Evolutionary conservation across 352 stramenopile species (phyloP).

Genomic region (Globisporangium splendens): DNA sequence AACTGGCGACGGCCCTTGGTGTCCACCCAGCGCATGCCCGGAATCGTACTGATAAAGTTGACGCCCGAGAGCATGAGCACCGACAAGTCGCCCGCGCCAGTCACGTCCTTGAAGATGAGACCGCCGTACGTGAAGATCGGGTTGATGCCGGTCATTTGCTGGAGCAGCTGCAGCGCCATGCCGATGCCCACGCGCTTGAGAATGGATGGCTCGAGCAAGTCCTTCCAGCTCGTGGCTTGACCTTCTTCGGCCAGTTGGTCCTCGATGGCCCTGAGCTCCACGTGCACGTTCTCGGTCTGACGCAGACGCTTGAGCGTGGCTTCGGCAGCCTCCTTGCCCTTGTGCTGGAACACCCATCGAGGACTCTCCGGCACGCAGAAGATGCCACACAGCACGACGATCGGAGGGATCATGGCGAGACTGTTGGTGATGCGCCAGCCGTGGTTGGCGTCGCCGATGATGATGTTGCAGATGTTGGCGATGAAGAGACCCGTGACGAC

Average conservation of each 20-base stretch:
- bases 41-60: constrained; percentile 26
- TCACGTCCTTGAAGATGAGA: no score
- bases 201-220: constrained; percentile 1
- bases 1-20: constrained; percentile 22
- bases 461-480: no score
- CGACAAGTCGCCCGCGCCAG: no score
- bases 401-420: no score
- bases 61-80: constrained; percentile 10
- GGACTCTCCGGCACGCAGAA: no score
- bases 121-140: constrained; percentile 23
- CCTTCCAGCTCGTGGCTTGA: neutral
- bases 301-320: constrained; percentile 17
- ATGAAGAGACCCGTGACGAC: no score
- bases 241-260: constrained; percentile 23
- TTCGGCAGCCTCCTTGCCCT: constrained; percentile 13
- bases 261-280: constrained; percentile 30
- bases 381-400: no score
- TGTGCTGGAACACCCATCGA: no score
- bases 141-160: constrained; percentile 39
- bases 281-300: constrained; percentile 15
- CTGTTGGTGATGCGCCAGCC: no score
- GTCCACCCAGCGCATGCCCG: constrained; percentile 29
- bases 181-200: constrained; percentile 23
- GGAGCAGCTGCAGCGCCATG: constrained; percentile 32
- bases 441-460: no score